A percentile compares a stretch with the other conserved stretches of the same genome.
phyloP scores from a whole-genome alignment of 441 rosid genomes.

The Populus hybrid region DNA sequence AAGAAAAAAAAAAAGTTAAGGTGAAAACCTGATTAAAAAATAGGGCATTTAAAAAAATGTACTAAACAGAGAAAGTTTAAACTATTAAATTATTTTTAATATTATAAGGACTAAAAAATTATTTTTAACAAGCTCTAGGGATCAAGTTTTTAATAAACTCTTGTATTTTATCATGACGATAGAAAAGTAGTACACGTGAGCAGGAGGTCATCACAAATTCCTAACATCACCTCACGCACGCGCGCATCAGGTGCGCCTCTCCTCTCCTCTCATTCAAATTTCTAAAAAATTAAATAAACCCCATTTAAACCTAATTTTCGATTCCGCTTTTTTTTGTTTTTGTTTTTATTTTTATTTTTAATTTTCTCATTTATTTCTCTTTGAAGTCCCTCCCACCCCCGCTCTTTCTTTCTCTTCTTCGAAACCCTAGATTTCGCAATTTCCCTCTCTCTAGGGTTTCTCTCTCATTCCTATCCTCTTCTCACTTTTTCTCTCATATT shows the following conservation, averaged over 20 bases:
- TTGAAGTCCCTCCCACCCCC: background rate
- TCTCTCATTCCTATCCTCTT: background rate
- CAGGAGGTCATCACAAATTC: background rate
- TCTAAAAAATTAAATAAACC: conserved; percentile 2
- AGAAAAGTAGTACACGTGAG: background rate
- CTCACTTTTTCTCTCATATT: background rate
- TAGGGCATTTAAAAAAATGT: background rate
- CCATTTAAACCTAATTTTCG: conserved; percentile 18
- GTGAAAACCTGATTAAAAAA: too few relatives aligned
- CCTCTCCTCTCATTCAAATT: background rate
- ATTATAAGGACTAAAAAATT: background rate
- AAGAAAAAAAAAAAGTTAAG: background rate
- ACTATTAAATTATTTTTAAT: background rate
- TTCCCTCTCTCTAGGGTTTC: background rate
- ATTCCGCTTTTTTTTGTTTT: conserved; percentile 4
- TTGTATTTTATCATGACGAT: background rate
- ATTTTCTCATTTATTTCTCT: background rate
- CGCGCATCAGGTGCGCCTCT: background rate
- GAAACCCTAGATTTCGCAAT: conserved; percentile 13
- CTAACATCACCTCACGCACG: background rate
- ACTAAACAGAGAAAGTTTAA: background rate
- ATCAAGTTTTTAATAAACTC: background rate
- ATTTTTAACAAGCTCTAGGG: background rate
- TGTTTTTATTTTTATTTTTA: background rate
- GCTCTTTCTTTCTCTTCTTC: conserved; percentile 1